These are phyloP conservation scores for Asterella californica DNA, from an alignment of 225 moss, liverwort and hornwort species.

Conservation along the genomic window DNA sequence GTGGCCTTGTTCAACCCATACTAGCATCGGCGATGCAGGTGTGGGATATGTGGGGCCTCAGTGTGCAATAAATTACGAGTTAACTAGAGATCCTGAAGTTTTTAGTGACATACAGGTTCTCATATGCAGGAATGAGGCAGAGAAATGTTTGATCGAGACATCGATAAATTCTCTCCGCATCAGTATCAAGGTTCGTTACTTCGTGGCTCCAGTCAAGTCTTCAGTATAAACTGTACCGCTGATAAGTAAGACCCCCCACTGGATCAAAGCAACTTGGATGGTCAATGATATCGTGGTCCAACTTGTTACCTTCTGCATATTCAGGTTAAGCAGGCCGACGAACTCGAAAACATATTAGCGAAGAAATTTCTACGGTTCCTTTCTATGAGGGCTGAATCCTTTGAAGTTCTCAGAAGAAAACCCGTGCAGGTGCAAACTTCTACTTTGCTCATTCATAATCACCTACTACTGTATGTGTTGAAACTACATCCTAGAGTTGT, in stretches of 20 bases:
- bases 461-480: background rate
- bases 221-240: background rate
- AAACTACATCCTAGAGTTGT: background rate
- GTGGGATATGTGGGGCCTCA: too few relatives aligned
- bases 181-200: constrained; percentile 72
- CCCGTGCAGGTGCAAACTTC: constrained; percentile 81
- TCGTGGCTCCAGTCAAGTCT: background rate
- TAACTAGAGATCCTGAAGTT: constrained; percentile 2
- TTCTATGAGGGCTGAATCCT: constrained; percentile 97
- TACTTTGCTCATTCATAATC: background rate
- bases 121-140: constrained; percentile 96
- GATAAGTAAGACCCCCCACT: background rate
- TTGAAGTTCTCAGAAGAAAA: constrained; percentile 93
- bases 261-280: background rate
- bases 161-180: constrained; percentile 92
- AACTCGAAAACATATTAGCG: constrained; percentile 91
- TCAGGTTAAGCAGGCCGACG: constrained; percentile 99
- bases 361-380: constrained; percentile 88
- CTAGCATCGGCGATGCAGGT: background rate
- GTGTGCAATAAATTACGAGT: background rate
- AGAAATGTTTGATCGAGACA: constrained; percentile 98
- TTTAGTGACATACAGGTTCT: constrained; percentile 58
- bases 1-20: background rate
- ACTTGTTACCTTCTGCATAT: background rate
- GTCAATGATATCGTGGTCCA: background rate